Percentiles rank a stretch among this genome's conserved stretches.
phyloP scores from a whole-genome alignment of 192 early-diverging fungal species.

The Entomortierella parvispora region DNA sequence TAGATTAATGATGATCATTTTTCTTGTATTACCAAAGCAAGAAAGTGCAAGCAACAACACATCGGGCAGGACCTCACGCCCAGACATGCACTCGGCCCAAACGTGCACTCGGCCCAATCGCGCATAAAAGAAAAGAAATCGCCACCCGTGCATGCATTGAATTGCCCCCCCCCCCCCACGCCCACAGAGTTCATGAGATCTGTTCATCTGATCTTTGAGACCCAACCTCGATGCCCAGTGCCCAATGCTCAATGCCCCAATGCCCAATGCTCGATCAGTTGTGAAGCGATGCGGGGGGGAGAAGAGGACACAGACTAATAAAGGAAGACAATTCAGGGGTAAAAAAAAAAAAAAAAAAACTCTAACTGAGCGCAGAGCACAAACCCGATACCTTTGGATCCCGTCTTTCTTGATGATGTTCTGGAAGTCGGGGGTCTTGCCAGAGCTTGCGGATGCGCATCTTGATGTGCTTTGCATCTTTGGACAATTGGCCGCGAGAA shows the following conservation, averaged over 20 bases:
- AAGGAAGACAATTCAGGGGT: conserved; percentile 10
- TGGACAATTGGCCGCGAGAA: conserved; percentile 11
- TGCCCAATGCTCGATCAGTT: neutral
- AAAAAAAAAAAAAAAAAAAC: conserved; percentile 2
- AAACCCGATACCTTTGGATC: conserved; percentile 48
- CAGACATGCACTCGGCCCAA: too few species aligned
- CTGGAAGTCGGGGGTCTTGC: conserved; percentile 26
- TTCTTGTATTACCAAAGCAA: too few species aligned
- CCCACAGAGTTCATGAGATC: too few species aligned
- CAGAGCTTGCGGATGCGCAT: conserved; percentile 36
- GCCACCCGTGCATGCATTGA: too few species aligned
- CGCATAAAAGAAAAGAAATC: too few species aligned
- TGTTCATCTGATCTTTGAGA: too few species aligned
- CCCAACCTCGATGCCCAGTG: too few species aligned
- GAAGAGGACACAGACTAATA: neutral
- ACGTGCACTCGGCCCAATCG: too few species aligned
- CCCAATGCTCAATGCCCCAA: too few species aligned
- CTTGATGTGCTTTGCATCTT: conserved; percentile 19
- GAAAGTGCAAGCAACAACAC: neutral
- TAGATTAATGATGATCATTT: too few species aligned
- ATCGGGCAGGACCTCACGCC: too few species aligned
- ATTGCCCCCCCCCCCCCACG: too few species aligned
- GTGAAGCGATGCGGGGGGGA: neutral
- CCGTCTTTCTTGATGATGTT: conserved; percentile 3
- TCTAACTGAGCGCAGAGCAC: neutral